Evolutionary conservation across 169 alveolate species (phyloP).

Genomic region (Eimeria falciformis): DNA sequence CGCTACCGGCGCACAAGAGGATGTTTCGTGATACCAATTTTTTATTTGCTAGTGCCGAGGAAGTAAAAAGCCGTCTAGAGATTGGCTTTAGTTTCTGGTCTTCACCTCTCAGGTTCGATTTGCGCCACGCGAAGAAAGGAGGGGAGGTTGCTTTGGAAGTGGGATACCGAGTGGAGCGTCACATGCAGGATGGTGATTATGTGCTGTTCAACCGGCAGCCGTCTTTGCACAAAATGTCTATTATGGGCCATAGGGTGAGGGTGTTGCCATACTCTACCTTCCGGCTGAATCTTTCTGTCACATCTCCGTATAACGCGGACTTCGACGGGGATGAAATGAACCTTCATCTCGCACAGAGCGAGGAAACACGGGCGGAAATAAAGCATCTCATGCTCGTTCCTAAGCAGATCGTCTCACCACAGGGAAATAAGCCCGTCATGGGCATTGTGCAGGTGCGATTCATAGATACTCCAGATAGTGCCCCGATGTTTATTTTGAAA

Average conservation of each 20-base stretch:
- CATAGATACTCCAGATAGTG: not conserved
- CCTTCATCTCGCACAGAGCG: constrained; percentile 99
- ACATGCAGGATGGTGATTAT: constrained; percentile 98
- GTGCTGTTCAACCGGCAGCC: constrained; percentile 99
- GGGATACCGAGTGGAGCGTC: constrained; percentile 99
- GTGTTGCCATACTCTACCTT: constrained; percentile 99
- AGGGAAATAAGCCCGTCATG: constrained; percentile 99
- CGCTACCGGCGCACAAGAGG: not conserved
- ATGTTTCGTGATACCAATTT: not conserved
- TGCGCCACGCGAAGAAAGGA: constrained; percentile 81
- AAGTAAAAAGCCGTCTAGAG: no score
- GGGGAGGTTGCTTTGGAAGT: constrained; percentile 94
- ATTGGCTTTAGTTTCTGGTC: not conserved
- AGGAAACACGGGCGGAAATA: constrained; percentile 98
- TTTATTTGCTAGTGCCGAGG: no score
- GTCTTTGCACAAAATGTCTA: constrained; percentile 99
- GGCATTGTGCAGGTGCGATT: constrained; percentile 95
- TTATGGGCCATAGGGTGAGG: constrained; percentile 99
- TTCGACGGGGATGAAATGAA: constrained; percentile 99
- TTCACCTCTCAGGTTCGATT: constrained; percentile 70
- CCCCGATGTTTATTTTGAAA: no score
- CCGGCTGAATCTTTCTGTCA: constrained; percentile 98
- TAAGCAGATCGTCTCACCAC: constrained; percentile 99
- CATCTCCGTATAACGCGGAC: constrained; percentile 99
- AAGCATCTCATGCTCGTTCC: constrained; percentile 99